These are phyloP conservation scores for Cordyceps farinosa DNA, from an alignment of 2,329 filamentous ascomycete species.

Conservation along the genomic window DNA sequence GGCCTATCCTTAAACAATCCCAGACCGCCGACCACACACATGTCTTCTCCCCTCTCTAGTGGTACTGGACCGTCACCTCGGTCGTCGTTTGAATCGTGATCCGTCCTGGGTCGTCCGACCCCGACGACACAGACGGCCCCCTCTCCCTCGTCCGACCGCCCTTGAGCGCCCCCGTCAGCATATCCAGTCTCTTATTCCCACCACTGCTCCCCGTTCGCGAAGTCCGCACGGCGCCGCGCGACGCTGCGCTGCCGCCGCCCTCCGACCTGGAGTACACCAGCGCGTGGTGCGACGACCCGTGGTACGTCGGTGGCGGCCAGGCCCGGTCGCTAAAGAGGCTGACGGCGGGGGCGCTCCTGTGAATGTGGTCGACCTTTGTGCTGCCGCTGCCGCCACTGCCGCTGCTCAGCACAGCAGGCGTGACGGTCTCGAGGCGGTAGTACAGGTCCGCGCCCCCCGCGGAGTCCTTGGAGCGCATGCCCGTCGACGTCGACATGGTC, in stretches of 20 bases:
- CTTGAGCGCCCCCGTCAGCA: neutral
- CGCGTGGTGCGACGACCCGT: neutral
- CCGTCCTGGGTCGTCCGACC: neutral
- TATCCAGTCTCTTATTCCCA: neutral
- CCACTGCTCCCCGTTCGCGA: neutral
- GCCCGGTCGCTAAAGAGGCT: too few species aligned
- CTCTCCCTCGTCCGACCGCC: neutral
- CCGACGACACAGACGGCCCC: neutral
- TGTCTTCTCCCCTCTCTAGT: neutral
- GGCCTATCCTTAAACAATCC: too few species aligned
- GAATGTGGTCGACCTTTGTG: neutral
- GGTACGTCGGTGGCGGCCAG: too few species aligned
- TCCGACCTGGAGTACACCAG: neutral
- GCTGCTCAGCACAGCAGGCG: neutral
- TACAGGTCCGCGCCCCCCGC: neutral
- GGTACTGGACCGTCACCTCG: neutral
- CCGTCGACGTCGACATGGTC: neutral
- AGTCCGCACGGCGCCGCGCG: neutral
- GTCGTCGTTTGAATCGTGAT: conserved; percentile 2
- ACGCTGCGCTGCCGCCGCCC: neutral
- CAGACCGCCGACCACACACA: too few species aligned
- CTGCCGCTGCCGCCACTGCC: neutral
- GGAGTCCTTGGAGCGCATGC: neutral
- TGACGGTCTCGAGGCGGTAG: neutral
- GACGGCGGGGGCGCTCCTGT: too few species aligned